phyloP scores from a whole-genome alignment of 2,329 filamentous ascomycete species.

The Fusarium equiseti region DNA sequence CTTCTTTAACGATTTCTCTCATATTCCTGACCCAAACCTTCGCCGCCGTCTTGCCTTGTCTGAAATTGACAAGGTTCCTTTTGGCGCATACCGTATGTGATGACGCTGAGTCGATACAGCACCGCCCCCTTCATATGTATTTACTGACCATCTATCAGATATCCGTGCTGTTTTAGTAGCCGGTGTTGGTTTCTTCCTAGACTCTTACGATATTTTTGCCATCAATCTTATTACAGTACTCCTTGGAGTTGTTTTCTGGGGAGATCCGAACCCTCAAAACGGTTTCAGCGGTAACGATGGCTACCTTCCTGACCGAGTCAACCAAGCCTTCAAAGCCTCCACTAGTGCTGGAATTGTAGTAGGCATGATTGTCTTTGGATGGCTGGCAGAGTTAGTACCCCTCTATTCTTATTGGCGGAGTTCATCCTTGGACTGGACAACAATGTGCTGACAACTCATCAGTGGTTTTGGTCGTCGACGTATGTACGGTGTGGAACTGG shows the following conservation, averaged over 20 bases:
- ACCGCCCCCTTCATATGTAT: neutral
- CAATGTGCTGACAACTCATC: slow-evolving; percentile 25
- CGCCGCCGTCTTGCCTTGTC: slow-evolving; percentile 80
- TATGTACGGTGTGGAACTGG: slow-evolving; percentile 85
- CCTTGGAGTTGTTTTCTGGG: slow-evolving; percentile 82
- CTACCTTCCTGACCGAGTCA: slow-evolving; percentile 71
- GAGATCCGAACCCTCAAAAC: slow-evolving; percentile 56
- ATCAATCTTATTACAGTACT: slow-evolving; percentile 79
- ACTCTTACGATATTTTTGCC: slow-evolving; percentile 85
- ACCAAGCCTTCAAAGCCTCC: slow-evolving; percentile 83
- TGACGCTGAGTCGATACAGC: neutral
- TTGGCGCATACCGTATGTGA: slow-evolving; percentile 74
- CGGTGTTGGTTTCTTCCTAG: slow-evolving; percentile 86
- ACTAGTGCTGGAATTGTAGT: slow-evolving; percentile 84
- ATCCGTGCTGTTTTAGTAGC: slow-evolving; percentile 80
- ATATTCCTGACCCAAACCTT: slow-evolving; percentile 79
- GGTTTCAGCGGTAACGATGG: slow-evolving; percentile 67
- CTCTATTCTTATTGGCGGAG: neutral
- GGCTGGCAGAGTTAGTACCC: slow-evolving; percentile 72
- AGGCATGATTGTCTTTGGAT: slow-evolving; percentile 82
- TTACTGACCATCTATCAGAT: slow-evolving; percentile 55
- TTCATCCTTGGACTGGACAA: neutral
- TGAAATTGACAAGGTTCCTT: slow-evolving; percentile 83
- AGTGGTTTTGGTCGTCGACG: slow-evolving; percentile 76
- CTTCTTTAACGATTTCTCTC: slow-evolving; percentile 76